phyloP scores from a whole-genome alignment of 257 asterid genomes.

The Plantago ovata region DNA sequence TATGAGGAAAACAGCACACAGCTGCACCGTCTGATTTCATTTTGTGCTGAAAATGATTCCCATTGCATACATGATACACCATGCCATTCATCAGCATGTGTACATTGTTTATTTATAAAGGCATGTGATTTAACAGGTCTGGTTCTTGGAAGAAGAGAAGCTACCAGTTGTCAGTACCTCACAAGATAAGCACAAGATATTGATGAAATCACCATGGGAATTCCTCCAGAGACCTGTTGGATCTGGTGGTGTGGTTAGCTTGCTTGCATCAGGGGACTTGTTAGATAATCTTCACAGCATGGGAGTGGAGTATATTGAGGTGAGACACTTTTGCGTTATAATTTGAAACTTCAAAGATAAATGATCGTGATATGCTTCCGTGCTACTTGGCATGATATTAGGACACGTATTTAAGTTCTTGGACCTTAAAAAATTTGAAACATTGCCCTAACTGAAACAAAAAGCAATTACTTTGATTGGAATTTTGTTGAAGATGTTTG shows the following conservation, averaged over 20 bases:
- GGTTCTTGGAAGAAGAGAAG: conserved; percentile 88
- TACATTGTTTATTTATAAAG: conserved; percentile 1
- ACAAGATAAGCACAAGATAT: conserved; percentile 51
- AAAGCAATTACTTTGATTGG: neutral
- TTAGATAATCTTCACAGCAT: conserved; percentile 47
- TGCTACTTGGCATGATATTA: too few species aligned
- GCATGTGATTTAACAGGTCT: conserved; percentile 41
- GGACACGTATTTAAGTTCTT: too few species aligned
- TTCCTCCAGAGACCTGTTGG: conserved; percentile 76
- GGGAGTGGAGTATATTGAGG: conserved; percentile 83
- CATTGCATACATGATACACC: neutral
- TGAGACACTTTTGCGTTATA: conserved; percentile 25
- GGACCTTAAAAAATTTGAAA: neutral
- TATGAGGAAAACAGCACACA: too few species aligned
- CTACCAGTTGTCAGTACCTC: conserved; percentile 69
- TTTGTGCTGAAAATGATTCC: neutral
- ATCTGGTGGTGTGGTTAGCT: conserved; percentile 68
- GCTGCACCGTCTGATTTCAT: neutral
- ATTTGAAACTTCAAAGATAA: neutral
- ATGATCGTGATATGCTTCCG: too few species aligned
- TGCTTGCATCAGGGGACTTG: conserved; percentile 61
- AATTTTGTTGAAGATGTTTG: neutral
- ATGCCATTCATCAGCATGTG: neutral
- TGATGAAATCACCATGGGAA: conserved; percentile 96
- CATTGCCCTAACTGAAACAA: neutral